Base-by-base conservation (phyloP, 192 early-diverging fungal species). In the Podila verticillata region DNA sequence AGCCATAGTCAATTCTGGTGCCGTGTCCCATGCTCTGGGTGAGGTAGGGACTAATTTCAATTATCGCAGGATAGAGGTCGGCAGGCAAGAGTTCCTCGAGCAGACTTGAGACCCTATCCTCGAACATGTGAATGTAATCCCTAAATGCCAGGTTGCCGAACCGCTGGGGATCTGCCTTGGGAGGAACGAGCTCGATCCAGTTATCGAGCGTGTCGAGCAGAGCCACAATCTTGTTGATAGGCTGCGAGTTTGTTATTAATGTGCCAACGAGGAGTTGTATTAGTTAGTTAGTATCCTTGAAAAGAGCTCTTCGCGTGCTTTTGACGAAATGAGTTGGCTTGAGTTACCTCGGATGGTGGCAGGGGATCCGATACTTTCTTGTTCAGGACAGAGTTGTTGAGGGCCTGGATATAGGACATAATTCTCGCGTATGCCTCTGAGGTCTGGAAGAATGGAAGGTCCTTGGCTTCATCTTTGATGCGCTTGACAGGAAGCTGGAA, bases 131-230 rank as follows among this genome's bases (percentile, higher is more conserved):
- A n/a, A 89, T 64, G 90, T 95, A 99, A 1, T 66, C 75, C n/a
- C 93, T 89, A 83, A 98, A 99, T 0, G 96, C 91, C 61, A 87
- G 91, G 87, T 98, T 98, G 0, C 98, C 98, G 74, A 98, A 99
- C 29, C 98, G 87, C 79, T 93, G 90, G 7, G 90, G 85, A 30
- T 89, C 81, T 30, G 85, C 47, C 36, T 91, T 85, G 35, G 95
- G 95, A 29, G 97, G 97, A 20, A 93, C 89, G n/a, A 90, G 84
- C 30, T 85, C 89, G 30, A 97, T 91, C 91, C 92, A 95, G 24
- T 22, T 47, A 48, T 91, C 87, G 5, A 96, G 57, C 4, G 70
- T 84, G 24, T 94, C 89, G 4, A 99, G 84, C 29, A 95, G 57
- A 29, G 68, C 77, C 61, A 95, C 59, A 19, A 91, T 66, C 61